Base-by-base conservation (phyloP, 2,329 filamentous ascomycete species). In the Ophiostoma australiae region DNA sequence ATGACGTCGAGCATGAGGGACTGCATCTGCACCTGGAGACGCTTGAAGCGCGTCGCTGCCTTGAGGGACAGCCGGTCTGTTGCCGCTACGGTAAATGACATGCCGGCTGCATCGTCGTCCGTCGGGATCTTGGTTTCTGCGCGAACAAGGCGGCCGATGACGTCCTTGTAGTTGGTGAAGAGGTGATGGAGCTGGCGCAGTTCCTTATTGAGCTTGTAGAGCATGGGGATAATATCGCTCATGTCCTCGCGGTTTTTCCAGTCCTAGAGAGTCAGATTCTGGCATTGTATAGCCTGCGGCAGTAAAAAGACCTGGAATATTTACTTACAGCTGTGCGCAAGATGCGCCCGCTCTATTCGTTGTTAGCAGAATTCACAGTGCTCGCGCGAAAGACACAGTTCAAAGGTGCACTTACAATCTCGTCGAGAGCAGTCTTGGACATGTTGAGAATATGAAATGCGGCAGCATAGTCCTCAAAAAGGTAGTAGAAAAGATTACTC, bases 391-490 rank as follows among this genome's bases (percentile, higher is more conserved):
- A 11, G 27, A 15, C 23, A 8, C 8, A 39, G 33, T 6, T 20
- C 7, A 23, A 17, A 15, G 27, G n/a, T 31, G 33, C 2, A 76
- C 80, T 74, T 77, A 86, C 85, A 72, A 88, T 79, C 20, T 80
- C 77, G 66, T 84, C 80, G 7, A 90, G 77, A 71, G 76, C 85
- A 76, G 72, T 78, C 76, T 75, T 83, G 75, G 82, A 82, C 1
- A 73, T 76, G 11, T 82, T 84, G 15, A 90, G 80, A 5, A 87
- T 82, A 35, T 83, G 83, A 69, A 86, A 86, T 0, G 86, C 87
- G 3, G 86, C 86, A 48, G 83, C 83, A 81, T 88, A 90, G 76
- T 90, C 88, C 75, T 90, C 88, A 75, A 90, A 90, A 0, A 90
- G 79, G 75, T 89, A 90, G 77, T 89, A 90, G 78, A 90, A 89